Evolutionary conservation across 345 rosid species (phyloP), one percentile per base, ranked within the genome.

Genomic region (Citrus trifoliata): DNA sequence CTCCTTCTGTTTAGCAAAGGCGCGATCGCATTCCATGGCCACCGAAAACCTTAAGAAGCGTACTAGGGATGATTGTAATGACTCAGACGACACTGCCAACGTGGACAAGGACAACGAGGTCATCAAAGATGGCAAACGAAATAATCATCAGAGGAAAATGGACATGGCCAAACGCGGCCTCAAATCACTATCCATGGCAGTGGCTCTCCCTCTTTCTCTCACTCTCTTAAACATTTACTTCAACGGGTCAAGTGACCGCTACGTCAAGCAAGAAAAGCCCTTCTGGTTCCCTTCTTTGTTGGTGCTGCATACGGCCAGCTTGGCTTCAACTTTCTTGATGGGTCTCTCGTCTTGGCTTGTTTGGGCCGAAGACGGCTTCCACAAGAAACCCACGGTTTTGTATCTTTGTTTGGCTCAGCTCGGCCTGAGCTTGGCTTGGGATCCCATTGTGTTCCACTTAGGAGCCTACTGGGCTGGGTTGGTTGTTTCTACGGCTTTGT

Each of bases 341-440:
- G 92, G 93, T 3, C 87, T 93, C 27, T 91, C 99, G 25, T 88
- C 97, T 25, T 95, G 96, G 99, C 89, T 95, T 18, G 90, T 93
- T 7, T 95, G 98, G 99, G 98, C 93, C 1, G 97, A 91, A 59
- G 97, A 94, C 1, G 96, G 96, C 3, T 93, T 93, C 76, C 99
- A 92, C 83, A 83, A 70, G 76, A 84, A 82, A 25, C 91, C 94
- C 3, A 65, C 68, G 22, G 90, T 91, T 16, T 66, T 92, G 55
- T 86, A 79, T 53, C 84, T 90, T 14, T 93, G 87, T 81, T 51
- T 87, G 86, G 90, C 89, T 73, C 92, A 87, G 84, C 77, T 91
- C 2, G 82, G 82, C 32, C 73, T 93, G 61, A 78, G 87, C 80
- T 79, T 87, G 83, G 77, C 85, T 37, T 92, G 94, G 98, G 85